Percentiles rank a stretch among this genome's conserved stretches.
These are phyloP conservation scores for Cryptococcus sp. DNA, from an alignment of 1,284 basidiomycete species.

Conservation along the genomic window DNA sequence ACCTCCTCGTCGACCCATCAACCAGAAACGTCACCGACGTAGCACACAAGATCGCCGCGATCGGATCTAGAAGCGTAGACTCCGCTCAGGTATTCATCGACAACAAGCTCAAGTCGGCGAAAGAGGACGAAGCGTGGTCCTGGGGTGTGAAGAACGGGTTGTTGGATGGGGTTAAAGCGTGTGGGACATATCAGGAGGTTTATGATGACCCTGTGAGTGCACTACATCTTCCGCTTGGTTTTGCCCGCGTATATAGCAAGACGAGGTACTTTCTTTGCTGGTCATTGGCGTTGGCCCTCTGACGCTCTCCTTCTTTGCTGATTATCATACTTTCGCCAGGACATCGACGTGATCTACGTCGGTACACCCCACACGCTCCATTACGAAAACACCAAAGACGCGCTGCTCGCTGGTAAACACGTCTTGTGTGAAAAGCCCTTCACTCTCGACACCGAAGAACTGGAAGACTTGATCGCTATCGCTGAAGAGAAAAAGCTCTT, in stretches of 20 bases:
- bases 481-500: conserved; percentile 77
- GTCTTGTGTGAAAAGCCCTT: conserved; percentile 79
- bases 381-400: conserved; percentile 74
- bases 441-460: conserved; percentile 57
- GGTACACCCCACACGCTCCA: conserved; percentile 86
- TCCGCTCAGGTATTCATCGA: conserved; percentile 74
- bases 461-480: conserved; percentile 65
- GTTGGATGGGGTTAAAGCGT: conserved; percentile 62
- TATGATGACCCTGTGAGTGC: conserved; percentile 66
- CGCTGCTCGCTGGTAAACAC: conserved; percentile 77
- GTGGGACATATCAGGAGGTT: conserved; percentile 75
- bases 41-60: conserved; percentile 71
- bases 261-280: neutral
- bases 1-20: conserved; percentile 37
- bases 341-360: conserved; percentile 78
- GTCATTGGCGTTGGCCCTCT: neutral
- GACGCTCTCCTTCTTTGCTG: neutral
- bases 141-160: conserved; percentile 42
- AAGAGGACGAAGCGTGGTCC: conserved; percentile 20
- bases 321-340: conserved; percentile 53
- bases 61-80: conserved; percentile 72
- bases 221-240: neutral
- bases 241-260: neutral
- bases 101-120: conserved; percentile 34
- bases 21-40: conserved; percentile 70